Conservation (phyloP, 257 asterid species). For the Forsythia viridissima region DNA sequence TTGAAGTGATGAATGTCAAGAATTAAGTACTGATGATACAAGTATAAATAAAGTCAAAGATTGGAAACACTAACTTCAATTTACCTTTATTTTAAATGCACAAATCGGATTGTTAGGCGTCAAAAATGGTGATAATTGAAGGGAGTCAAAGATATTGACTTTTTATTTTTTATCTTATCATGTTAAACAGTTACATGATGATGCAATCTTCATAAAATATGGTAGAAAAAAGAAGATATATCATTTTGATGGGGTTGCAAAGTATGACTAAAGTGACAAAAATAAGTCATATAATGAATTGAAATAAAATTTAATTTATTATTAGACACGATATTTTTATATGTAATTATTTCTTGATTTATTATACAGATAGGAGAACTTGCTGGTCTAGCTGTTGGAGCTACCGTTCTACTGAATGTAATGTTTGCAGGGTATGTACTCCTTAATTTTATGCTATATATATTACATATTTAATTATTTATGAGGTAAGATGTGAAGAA, state of each 20-base stretch:
- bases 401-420: slow-evolving; percentile 80
- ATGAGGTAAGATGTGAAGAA: too few species aligned
- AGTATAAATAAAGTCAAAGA: too few species aligned
- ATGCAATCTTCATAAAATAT: not conserved
- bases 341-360: not conserved
- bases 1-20: too few species aligned
- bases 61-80: too few species aligned
- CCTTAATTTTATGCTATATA: too few species aligned
- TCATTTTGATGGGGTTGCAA: not conserved
- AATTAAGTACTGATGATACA: too few species aligned
- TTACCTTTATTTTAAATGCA: not conserved
- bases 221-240: not conserved
- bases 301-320: not conserved
- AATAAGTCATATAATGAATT: not conserved
- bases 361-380: slow-evolving; percentile 80
- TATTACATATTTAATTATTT: too few species aligned
- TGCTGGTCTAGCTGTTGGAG: slow-evolving; percentile 95
- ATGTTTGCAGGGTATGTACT: slow-evolving; percentile 78
- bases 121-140: not conserved
- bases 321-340: not conserved
- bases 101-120: not conserved
- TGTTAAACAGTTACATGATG: not conserved
- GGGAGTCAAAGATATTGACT: not conserved
- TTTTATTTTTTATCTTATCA: not conserved
- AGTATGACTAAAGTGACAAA: not conserved